A percentile compares a stretch with the other conserved stretches of the same genome.
Conservation (phyloP, 305 asterid genomes). For the Fraxinus velutina region DNA sequence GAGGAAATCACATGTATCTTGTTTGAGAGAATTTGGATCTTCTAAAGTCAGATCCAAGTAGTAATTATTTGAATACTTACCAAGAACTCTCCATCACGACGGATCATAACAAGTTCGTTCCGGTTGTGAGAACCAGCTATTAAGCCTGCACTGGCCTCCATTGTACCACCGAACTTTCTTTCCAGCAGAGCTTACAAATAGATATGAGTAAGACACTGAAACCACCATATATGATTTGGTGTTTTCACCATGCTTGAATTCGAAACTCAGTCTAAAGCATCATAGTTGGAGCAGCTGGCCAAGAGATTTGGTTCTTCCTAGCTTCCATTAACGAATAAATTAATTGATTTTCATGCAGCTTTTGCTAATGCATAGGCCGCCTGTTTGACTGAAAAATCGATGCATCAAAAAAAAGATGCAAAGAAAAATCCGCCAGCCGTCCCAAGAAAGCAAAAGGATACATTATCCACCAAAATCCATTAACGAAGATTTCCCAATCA, state of each 20-base stretch:
- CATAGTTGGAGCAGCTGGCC: neutral
- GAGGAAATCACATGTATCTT: neutral
- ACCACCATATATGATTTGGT: neutral
- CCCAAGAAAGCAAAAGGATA: conserved; percentile 3
- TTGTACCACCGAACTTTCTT: neutral
- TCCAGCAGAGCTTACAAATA: neutral
- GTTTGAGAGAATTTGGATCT: neutral
- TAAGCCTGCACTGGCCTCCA: conserved; percentile 26
- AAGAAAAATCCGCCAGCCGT: conserved; percentile 5
- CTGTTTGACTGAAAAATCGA: neutral
- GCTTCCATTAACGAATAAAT: neutral
- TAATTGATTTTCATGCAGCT: neutral
- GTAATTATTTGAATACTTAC: conserved; percentile 10
- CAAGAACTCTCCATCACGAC: conserved; percentile 12
- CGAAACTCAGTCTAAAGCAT: neutral
- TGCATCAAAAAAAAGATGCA: neutral
- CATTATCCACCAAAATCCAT: neutral
- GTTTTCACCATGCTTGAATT: neutral
- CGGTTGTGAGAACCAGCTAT: conserved; percentile 29
- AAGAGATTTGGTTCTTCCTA: neutral
- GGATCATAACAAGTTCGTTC: conserved; percentile 32
- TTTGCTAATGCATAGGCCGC: neutral
- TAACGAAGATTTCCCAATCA: neutral
- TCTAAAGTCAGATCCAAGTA: neutral
- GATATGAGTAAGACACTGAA: neutral